These are phyloP conservation scores for Murraya koenigii DNA, from an alignment of 345 rosid species.

Conservation along the genomic window DNA sequence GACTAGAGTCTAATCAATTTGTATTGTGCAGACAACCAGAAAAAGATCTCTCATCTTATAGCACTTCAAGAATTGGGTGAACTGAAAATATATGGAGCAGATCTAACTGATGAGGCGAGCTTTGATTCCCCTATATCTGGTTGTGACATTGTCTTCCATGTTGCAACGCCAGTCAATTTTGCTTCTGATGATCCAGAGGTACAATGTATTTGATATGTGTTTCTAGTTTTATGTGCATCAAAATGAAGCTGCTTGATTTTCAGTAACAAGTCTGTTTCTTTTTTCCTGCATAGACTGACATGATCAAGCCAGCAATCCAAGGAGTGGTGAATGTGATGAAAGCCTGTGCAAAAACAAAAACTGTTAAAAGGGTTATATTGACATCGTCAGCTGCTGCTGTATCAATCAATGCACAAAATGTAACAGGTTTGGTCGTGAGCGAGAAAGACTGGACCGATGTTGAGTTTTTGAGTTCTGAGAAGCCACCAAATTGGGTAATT, in stretches of 20 bases:
- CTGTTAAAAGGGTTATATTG: slow-evolving; percentile 71
- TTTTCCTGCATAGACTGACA: slow-evolving; percentile 56
- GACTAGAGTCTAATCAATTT: background rate
- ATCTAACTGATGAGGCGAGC: slow-evolving; percentile 65
- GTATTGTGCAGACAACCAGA: slow-evolving; percentile 47
- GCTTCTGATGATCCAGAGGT: slow-evolving; percentile 89
- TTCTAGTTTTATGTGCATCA: background rate
- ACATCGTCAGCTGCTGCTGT: slow-evolving; percentile 95
- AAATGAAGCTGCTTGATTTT: background rate
- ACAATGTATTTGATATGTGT: background rate
- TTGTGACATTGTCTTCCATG: slow-evolving; percentile 77
- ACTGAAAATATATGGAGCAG: slow-evolving; percentile 61
- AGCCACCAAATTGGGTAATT: slow-evolving; percentile 88
- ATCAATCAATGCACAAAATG: slow-evolving; percentile 51
- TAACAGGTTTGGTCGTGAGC: slow-evolving; percentile 59
- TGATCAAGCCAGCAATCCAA: slow-evolving; percentile 86
- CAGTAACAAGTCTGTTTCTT: background rate
- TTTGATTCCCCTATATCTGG: slow-evolving; percentile 56
- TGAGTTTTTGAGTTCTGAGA: slow-evolving; percentile 57
- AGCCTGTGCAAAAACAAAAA: slow-evolving; percentile 57
- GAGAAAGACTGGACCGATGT: slow-evolving; percentile 77
- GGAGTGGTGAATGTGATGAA: slow-evolving; percentile 78
- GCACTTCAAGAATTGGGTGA: slow-evolving; percentile 60
- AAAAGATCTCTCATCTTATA: slow-evolving; percentile 55
- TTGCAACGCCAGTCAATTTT: slow-evolving; percentile 88